Evolutionary conservation across 202 grass and related monocot species (phyloP).

Genomic region (Panicum virgatum): DNA sequence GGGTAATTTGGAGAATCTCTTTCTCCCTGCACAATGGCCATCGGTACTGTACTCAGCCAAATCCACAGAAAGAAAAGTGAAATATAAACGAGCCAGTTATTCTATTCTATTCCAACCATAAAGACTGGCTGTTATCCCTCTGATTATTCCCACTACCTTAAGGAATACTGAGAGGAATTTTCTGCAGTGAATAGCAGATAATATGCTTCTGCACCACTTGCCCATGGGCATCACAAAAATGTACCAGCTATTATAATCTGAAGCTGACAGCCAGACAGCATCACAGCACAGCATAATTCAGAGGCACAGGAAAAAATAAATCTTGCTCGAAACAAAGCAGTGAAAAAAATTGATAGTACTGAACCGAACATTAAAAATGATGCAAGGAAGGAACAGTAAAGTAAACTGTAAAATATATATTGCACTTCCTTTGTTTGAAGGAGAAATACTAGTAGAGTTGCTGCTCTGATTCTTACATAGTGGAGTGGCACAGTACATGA

Average conservation of each 20-base stretch:
- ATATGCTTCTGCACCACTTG: slow-evolving; percentile 28
- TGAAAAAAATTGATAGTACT: neutral
- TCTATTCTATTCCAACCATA: slow-evolving; percentile 19
- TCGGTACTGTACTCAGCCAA: slow-evolving; percentile 8
- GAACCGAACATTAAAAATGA: neutral
- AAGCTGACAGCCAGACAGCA: slow-evolving; percentile 11
- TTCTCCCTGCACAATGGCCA: slow-evolving; percentile 36
- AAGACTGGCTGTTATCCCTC: slow-evolving; percentile 47
- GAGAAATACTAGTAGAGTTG: slow-evolving; percentile 28
- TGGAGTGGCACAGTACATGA: slow-evolving; percentile 30
- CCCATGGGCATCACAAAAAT: slow-evolving; percentile 35
- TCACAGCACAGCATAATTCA: slow-evolving; percentile 15
- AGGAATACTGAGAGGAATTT: slow-evolving; percentile 46
- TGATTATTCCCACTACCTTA: slow-evolving; percentile 50
- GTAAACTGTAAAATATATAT: slow-evolving; percentile 49
- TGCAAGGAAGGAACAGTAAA: slow-evolving; percentile 8
- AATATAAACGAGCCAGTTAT: slow-evolving; percentile 12
- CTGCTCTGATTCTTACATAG: slow-evolving; percentile 46
- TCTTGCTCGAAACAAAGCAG: slow-evolving; percentile 5
- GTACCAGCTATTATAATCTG: slow-evolving; percentile 23
- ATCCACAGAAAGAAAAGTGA: neutral
- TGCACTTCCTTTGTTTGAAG: slow-evolving; percentile 50
- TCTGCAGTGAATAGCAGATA: slow-evolving; percentile 8
- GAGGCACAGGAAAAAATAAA: neutral
- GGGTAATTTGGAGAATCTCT: slow-evolving; percentile 51